Evolutionary conservation across 495 filamentous ascomycete species (phyloP), one percentile per base, ranked within the genome.

Genomic region (Mycothermus thermophilus): DNA sequence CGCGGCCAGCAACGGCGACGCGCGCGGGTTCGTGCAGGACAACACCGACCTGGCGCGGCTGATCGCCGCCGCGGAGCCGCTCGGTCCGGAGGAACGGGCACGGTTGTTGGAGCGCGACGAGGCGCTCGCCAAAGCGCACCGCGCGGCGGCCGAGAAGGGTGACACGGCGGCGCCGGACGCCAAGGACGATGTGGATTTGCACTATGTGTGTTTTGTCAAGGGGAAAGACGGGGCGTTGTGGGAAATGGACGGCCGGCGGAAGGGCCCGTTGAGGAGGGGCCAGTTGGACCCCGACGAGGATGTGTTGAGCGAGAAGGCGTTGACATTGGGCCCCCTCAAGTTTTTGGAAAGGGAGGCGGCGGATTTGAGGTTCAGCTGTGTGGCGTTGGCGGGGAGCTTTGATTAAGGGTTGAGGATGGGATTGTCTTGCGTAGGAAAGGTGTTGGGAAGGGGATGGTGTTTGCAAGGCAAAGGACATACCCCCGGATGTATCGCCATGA

Each of bases 191-290:
- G 69, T 83, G 16, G 79, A 83, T 48, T 54, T 80, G 50, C 85
- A 93, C 54, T 92, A 84, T 60, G 81, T 93, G 41, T 77, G 74
- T 40, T 92, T 93, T 63, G 82, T 88, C 5, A 83, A 79, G 62
- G 71, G 70, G 1, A 57, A 50, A n/a, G 63, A 60, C 38, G 75
- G 75, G 28, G 66, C 66, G 41, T 51, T 93, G 41, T 93, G 86
- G 76, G 86, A 92, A 67, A 59, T 94, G 40, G 83, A 93, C 63
- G 84, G 86, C 7, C 48, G 76, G 23, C 57, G 80, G 51, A 83
- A 79, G 62, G 76, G 80, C 9, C 76, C 79, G 29, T 51, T 83
- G 41, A 59, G 69, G 40, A 60, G 78, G 34, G 79, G 77, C 0
- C 17, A 36, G 16, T 39, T 83, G 40, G 62, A 12, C 0, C 50